Evolutionary conservation across 2,329 filamentous ascomycete species (phyloP).

Genomic region (Chaetomium olivaceum): DNA sequence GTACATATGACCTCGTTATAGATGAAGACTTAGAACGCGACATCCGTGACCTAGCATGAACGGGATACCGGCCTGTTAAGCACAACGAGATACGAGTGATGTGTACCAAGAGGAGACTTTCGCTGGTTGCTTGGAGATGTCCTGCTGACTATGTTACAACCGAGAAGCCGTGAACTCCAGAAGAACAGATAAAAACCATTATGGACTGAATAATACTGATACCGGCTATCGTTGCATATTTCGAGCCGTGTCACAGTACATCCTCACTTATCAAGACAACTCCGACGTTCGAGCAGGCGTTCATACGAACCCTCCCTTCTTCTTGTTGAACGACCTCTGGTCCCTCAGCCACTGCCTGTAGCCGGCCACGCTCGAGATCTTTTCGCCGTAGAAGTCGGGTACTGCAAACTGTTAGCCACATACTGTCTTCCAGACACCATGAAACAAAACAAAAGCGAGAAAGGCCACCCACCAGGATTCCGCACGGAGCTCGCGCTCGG

Average conservation of each 20-base stretch:
- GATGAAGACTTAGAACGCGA: neutral
- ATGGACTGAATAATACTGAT: neutral
- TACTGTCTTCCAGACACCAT: no score
- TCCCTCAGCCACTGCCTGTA: slow-evolving; percentile 98
- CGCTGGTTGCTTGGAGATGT: slow-evolving; percentile 24
- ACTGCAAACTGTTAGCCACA: slow-evolving; percentile 49
- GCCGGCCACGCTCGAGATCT: slow-evolving; percentile 88
- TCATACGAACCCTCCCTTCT: slow-evolving; percentile 67
- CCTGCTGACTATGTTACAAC: slow-evolving; percentile 28
- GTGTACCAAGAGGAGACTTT: slow-evolving; percentile 26
- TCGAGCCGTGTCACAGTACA: slow-evolving; percentile 1
- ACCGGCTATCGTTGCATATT: slow-evolving; percentile 8
- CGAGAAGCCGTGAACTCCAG: slow-evolving; percentile 24
- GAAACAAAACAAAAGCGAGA: neutral
- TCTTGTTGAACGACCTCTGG: slow-evolving; percentile 94
- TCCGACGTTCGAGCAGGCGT: neutral
- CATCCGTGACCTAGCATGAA: no score
- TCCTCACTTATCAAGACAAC: slow-evolving; percentile 18
- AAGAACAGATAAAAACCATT: slow-evolving; percentile 5
- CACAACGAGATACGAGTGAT: neutral
- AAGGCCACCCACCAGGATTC: slow-evolving; percentile 66
- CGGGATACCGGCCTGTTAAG: neutral
- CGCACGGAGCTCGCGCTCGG: slow-evolving; percentile 83
- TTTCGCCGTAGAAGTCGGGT: slow-evolving; percentile 97
- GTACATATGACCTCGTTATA: slow-evolving; percentile 44